Conservation (phyloP, 495 filamentous ascomycete genomes). For the Penicillium paradoxum region DNA sequence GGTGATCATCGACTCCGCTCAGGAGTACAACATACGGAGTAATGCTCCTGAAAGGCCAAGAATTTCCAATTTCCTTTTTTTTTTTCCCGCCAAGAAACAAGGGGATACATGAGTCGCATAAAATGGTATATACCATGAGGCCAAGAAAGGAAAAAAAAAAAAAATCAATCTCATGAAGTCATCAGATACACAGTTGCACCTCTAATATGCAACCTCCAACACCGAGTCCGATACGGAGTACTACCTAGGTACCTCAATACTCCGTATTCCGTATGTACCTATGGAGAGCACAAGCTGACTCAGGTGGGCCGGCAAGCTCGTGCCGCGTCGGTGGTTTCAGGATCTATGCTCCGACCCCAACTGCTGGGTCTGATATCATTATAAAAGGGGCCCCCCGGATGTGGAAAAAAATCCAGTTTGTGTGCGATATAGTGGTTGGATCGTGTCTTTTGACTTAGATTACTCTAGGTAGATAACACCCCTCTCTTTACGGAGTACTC, state of each 20-base stretch:
- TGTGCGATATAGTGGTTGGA: too few relatives aligned
- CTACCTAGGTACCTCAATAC: neutral
- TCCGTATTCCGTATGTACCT: neutral
- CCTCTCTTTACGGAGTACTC: too few relatives aligned
- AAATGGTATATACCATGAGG: too few relatives aligned
- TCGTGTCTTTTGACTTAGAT: too few relatives aligned
- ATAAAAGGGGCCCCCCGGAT: neutral
- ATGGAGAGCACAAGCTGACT: constrained; percentile 3
- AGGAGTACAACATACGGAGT: neutral
- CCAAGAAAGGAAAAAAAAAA: too few relatives aligned
- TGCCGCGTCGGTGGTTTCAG: constrained; percentile 29
- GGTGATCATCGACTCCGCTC: constrained; percentile 3
- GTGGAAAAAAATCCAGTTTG: neutral
- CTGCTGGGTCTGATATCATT: constrained; percentile 4
- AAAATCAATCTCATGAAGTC: too few relatives aligned
- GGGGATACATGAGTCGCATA: neutral
- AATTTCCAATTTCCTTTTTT: neutral
- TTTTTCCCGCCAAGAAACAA: neutral
- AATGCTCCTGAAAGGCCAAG: constrained; percentile 1
- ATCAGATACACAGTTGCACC: neutral
- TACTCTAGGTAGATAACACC: too few relatives aligned
- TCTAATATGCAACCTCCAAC: too few relatives aligned
- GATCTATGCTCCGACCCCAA: constrained; percentile 17
- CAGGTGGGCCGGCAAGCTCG: constrained; percentile 21
- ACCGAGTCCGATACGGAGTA: too few relatives aligned